Base-by-base conservation (phyloP, 2,329 filamentous ascomycete species). In the Trichoderma aggressivum region DNA sequence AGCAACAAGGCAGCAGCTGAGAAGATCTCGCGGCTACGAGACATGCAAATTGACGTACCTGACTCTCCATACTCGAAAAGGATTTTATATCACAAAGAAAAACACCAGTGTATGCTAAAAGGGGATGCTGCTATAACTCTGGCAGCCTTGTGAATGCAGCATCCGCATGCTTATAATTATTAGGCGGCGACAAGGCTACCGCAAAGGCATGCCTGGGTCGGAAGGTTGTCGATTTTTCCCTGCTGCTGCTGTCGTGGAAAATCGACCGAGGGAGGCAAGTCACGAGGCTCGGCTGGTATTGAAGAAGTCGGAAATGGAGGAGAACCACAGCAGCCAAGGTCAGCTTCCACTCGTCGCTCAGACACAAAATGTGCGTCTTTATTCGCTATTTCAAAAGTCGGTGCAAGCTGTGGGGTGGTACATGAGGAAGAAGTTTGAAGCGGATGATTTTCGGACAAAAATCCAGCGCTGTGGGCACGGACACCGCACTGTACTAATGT, bases 21-120 rank as follows among this genome's bases (percentile, higher is more conserved):
- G 56, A 24, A 61, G 32, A 5, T 36, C 28, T 28, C 62, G 53
- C 26, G 59, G 12, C 26, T 55, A 56, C 10, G 24, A 43, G 36
- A 39, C 16, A 58, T 60, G 55, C 34, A 65, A 58, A 56, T 58
- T 56, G 72, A 79, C 81, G 74, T 79, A 85, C 84, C 83, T 85
- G 84, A 80, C 81, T 83, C 78, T 85, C 83, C 84, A 85, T 85
- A 74, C 77, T 84, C 74, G 75, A 75, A 74, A 67, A 50, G 55
- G 39, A 61, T 68, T 67, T 65, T 55, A 72, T 58, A 61, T 56
- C 71, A 65, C 50, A 55, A 71, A 68, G 66, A 72, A 72, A 72
- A 50, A 32, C 26, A 69, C 65, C 60, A 58, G 62, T 59, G 72
- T 73, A 63, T 60, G 60, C 73, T 72, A 55, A 72, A 73, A 71